A percentile compares a stretch with the other conserved stretches of the same genome.
Conservation (phyloP, 2,329 filamentous ascomycete species). For the Penicillium janthinellum region DNA sequence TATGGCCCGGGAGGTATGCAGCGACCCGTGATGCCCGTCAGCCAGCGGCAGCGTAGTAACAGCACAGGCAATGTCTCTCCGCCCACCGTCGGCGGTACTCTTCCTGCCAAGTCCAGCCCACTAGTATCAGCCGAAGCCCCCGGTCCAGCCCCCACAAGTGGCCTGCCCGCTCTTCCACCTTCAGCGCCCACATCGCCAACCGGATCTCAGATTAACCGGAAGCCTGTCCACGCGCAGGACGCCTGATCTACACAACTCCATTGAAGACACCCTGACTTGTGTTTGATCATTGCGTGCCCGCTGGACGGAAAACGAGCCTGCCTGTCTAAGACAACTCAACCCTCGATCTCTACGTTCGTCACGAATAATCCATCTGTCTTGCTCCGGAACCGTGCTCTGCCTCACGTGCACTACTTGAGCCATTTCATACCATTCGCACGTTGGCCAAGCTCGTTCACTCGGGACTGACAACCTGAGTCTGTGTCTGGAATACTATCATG, state of each 20-base stretch:
- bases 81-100: slow-evolving; percentile 20
- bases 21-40: slow-evolving; percentile 42
- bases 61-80: slow-evolving; percentile 42
- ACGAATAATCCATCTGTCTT: slow-evolving; percentile 20
- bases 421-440: not conserved
- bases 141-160: slow-evolving; percentile 39
- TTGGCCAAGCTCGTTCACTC: not conserved
- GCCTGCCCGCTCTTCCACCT: slow-evolving; percentile 47
- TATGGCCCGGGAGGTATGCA: slow-evolving; percentile 46
- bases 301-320: slow-evolving; percentile 23
- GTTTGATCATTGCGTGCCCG: slow-evolving; percentile 13
- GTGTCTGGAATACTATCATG: not conserved
- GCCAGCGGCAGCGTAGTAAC: slow-evolving; percentile 47
- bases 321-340: slow-evolving; percentile 17
- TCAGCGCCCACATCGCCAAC: slow-evolving; percentile 37
- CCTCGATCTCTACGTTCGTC: slow-evolving; percentile 22
- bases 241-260: slow-evolving; percentile 9
- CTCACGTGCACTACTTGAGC: slow-evolving; percentile 1
- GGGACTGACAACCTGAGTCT: not conserved
- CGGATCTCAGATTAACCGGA: slow-evolving; percentile 51
- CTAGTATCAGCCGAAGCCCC: slow-evolving; percentile 26
- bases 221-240: slow-evolving; percentile 58
- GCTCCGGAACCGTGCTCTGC: slow-evolving; percentile 3
- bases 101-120: slow-evolving; percentile 30
- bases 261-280: not conserved